Evolutionary conservation across 495 filamentous ascomycete species (phyloP), one percentile per base, ranked within the genome.

Genomic region (Haplographium delicatum): DNA sequence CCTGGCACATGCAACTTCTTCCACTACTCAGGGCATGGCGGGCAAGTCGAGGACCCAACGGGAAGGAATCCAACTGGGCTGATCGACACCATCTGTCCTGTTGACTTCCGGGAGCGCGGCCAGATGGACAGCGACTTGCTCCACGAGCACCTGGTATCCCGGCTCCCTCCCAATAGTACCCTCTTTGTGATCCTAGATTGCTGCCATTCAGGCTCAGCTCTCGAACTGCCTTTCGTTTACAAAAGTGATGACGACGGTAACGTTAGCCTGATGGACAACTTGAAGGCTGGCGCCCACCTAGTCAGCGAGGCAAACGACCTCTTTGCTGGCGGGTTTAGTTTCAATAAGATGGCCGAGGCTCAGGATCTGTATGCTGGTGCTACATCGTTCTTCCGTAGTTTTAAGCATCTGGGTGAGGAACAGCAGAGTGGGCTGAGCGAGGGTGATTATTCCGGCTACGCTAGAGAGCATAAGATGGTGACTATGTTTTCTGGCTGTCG

Each of bases 161-260:
- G 67, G 7, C 63, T 82, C 62, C 68, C 72, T 19, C 67, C 75
- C 0, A 69, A 57, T 10, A 72, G 69, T 44, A 72, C 72, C 5
- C 68, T 82, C 16, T 76, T 75, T 53, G 70, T 81, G 43, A 62
- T 82, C 27, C 72, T 82, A 50, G 79, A 82, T 56, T 82, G 78
- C 65, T 82, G 79, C 60, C 79, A 82, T 56, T 78, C 74, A 7
- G 79, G 79, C 44, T 79, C 76, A 0, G 79, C 76, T 0, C 65
- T 78, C 47, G 79, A 82, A 51, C 63, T 82, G 0, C 78, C 79
- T 3, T 81, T 72, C 51, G 73, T 81, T 18, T 82, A 74, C 59
- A 68, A 68, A 6, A 67, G 68, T 9, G 75, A 80, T 57, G 69
- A 68, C 25, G 68, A 79, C 20, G 77, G 78, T 49, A 76, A 79